Conservation (phyloP, 805 yeast species). For the Lachancea fermentati region DNA sequence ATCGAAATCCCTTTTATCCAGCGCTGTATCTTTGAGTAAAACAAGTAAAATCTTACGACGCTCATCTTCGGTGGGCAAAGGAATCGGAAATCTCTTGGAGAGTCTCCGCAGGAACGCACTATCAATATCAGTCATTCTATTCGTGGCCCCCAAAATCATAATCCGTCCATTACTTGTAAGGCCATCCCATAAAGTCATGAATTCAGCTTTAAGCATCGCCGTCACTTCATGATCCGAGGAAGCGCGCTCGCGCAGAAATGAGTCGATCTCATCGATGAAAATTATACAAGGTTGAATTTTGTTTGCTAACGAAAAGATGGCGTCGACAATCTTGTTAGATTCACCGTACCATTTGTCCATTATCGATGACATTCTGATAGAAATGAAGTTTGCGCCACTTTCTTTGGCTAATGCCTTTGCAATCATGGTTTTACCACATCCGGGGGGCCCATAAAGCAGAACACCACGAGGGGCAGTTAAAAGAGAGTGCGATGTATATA, state of each 20-base stretch:
- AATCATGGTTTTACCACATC: conserved; percentile 96
- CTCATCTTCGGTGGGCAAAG: conserved; percentile 63
- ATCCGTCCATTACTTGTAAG: conserved; percentile 70
- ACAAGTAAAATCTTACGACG: conserved; percentile 66
- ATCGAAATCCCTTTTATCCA: conserved; percentile 54
- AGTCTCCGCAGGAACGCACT: conserved; percentile 86
- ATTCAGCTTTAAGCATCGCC: conserved; percentile 89
- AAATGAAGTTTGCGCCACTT: conserved; percentile 85
- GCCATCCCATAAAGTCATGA: conserved; percentile 98
- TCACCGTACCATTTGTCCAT: conserved; percentile 99
- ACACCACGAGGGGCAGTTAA: conserved; percentile 94
- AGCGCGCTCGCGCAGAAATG: conserved; percentile 81
- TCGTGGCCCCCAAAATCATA: conserved; percentile 90
- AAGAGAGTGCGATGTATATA: conserved; percentile 66
- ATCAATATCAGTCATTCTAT: conserved; percentile 87
- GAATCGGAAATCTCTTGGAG: conserved; percentile 83
- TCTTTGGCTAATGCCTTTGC: conserved; percentile 93
- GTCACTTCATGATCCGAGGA: conserved; percentile 92
- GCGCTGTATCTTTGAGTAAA: conserved; percentile 56
- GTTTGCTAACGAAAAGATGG: conserved; percentile 81
- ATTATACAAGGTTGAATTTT: conserved; percentile 92
- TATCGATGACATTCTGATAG: conserved; percentile 85
- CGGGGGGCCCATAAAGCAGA: conserved; percentile 90
- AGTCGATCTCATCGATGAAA: conserved; percentile 94
- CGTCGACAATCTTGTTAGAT: conserved; percentile 88